Conservation (phyloP, 768 basidiomycete species). For the Neoboletus magnificus region DNA sequence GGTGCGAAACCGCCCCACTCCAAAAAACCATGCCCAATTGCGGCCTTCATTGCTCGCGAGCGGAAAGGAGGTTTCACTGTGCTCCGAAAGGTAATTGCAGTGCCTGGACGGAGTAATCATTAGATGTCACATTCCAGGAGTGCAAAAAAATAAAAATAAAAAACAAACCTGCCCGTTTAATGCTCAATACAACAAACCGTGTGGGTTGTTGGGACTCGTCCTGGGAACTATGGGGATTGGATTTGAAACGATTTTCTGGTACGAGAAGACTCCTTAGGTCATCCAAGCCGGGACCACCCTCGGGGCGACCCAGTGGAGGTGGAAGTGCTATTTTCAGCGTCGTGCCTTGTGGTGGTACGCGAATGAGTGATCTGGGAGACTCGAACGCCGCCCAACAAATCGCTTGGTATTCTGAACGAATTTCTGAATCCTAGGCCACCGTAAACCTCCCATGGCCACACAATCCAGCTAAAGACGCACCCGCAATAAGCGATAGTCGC, state of each 20-base stretch:
- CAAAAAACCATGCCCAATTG: constrained; percentile 30
- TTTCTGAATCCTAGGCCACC: constrained; percentile 44
- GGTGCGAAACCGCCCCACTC: constrained; percentile 33
- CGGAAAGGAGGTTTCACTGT: constrained; percentile 24
- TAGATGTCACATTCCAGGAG: neutral
- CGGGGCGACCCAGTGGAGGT: constrained; percentile 12
- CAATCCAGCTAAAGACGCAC: constrained; percentile 27
- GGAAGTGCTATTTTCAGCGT: constrained; percentile 32
- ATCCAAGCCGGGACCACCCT: constrained; percentile 34
- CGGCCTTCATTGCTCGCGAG: constrained; percentile 29
- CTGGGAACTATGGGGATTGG: neutral
- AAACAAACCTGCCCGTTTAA: constrained; percentile 28
- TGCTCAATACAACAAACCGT: constrained; percentile 13
- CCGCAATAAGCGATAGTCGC: constrained; percentile 41
- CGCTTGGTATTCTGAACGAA: constrained; percentile 41
- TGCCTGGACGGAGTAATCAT: constrained; percentile 6
- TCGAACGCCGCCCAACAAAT: constrained; percentile 45
- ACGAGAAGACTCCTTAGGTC: constrained; percentile 30
- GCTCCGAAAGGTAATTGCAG: constrained; percentile 21
- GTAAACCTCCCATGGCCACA: constrained; percentile 1
- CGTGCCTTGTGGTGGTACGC: constrained; percentile 33
- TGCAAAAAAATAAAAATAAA: neutral
- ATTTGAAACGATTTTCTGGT: constrained; percentile 6
- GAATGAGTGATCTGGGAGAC: constrained; percentile 39
- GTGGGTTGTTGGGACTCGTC: neutral